Conservation (phyloP, 2,329 filamentous ascomycete genomes). For the Colletotrichum phormii region DNA sequence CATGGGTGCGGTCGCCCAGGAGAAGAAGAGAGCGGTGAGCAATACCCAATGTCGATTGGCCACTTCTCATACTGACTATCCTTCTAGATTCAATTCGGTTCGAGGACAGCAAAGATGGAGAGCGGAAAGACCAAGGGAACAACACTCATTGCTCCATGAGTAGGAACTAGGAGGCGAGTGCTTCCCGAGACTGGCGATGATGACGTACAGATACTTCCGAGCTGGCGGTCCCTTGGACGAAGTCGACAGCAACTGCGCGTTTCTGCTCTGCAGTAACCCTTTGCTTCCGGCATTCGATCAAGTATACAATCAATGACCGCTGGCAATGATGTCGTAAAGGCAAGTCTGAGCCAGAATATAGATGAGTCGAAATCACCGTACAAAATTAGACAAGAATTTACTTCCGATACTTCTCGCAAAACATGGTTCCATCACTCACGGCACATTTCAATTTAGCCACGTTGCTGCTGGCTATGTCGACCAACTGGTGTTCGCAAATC, state of each 20-base stretch:
- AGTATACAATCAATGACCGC: slow-evolving; percentile 41
- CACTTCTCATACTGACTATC: background rate
- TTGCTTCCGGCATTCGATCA: slow-evolving; percentile 39
- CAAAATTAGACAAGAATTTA: background rate
- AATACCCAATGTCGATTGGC: too few species aligned
- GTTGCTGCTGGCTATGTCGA: background rate
- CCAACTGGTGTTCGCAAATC: background rate
- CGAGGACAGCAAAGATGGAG: slow-evolving; percentile 87
- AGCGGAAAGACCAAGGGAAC: slow-evolving; percentile 77
- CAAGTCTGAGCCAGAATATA: slow-evolving; percentile 69
- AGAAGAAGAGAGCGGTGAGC: slow-evolving; percentile 90
- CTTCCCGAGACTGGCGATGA: slow-evolving; percentile 63
- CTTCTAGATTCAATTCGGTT: slow-evolving; percentile 81
- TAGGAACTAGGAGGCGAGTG: slow-evolving; percentile 15
- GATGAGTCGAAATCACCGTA: background rate
- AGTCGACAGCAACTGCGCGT: slow-evolving; percentile 54
- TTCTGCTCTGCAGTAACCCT: slow-evolving; percentile 63
- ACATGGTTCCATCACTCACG: too few species aligned
- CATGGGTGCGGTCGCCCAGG: slow-evolving; percentile 77
- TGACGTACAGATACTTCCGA: slow-evolving; percentile 85
- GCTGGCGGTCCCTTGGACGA: slow-evolving; percentile 50
- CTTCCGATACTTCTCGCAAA: background rate
- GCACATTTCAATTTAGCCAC: background rate
- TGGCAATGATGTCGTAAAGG: slow-evolving; percentile 68
- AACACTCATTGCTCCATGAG: slow-evolving; percentile 61